Evolutionary conservation across 2,329 filamentous ascomycete genomes (phyloP).

Genomic region (Talaromyces marneffei): DNA sequence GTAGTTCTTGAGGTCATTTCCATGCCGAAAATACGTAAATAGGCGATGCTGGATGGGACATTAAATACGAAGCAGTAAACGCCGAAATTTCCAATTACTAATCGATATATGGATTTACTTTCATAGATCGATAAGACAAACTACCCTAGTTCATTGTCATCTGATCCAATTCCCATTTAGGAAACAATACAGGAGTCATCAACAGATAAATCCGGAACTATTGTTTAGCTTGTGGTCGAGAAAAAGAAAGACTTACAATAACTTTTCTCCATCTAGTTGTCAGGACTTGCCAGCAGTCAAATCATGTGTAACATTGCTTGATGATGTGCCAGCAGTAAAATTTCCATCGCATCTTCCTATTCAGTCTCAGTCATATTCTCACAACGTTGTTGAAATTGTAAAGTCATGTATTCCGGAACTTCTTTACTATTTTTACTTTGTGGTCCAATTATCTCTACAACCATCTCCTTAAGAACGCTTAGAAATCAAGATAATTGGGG

Average conservation of each 20-base stretch:
- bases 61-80: background rate
- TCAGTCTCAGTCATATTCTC: background rate
- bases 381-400: background rate
- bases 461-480: background rate
- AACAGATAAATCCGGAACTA: background rate
- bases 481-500: too few relatives aligned
- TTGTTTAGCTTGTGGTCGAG: background rate
- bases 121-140: background rate
- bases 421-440: background rate
- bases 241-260: background rate
- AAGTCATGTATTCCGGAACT: background rate
- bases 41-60: too few relatives aligned
- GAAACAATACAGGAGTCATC: background rate
- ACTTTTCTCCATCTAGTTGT: background rate
- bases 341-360: background rate
- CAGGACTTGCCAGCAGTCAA: background rate
- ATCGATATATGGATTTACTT: background rate
- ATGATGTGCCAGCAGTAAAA: background rate
- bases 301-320: background rate
- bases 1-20: background rate
- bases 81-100: background rate
- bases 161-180: background rate
- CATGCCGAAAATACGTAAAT: background rate
- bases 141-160: background rate
- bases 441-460: too few relatives aligned